Evolutionary conservation across 164 flowering plant genomes (phyloP).

Genomic region (Chimonanthus salicifolius): DNA sequence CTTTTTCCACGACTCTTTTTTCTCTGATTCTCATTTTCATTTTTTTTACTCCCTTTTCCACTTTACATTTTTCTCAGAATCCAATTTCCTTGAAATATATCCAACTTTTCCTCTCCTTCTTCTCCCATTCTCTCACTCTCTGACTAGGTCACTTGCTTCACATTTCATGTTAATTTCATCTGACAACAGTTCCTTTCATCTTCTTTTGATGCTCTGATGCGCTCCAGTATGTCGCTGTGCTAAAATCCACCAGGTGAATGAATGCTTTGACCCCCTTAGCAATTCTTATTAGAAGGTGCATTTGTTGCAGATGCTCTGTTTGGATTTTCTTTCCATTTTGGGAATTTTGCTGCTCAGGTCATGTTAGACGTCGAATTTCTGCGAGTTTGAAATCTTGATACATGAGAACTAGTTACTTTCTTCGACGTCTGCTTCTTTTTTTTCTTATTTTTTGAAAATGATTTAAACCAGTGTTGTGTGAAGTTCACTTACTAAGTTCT

Average conservation of each 20-base stretch:
- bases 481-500: too few relatives aligned
- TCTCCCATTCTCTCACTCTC: not conserved
- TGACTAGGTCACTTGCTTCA: not conserved
- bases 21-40: not conserved
- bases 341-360: not conserved
- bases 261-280: not conserved
- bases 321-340: not conserved
- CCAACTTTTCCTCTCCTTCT: not conserved
- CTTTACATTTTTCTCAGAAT: too few relatives aligned
- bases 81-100: not conserved
- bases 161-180: not conserved
- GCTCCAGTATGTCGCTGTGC: not conserved
- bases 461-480: too few relatives aligned
- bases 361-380: too few relatives aligned
- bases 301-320: not conserved
- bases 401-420: too few relatives aligned
- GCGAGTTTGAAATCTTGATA: too few relatives aligned
- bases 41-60: not conserved
- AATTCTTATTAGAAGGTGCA: not conserved
- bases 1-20: too few relatives aligned
- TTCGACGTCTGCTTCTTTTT: too few relatives aligned
- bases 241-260: not conserved
- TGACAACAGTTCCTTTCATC: not conserved
- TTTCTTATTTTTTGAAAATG: too few relatives aligned
- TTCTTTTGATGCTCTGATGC: not conserved